Conservation (phyloP, 257 asterid genomes). For the Cordia subcordata region DNA sequence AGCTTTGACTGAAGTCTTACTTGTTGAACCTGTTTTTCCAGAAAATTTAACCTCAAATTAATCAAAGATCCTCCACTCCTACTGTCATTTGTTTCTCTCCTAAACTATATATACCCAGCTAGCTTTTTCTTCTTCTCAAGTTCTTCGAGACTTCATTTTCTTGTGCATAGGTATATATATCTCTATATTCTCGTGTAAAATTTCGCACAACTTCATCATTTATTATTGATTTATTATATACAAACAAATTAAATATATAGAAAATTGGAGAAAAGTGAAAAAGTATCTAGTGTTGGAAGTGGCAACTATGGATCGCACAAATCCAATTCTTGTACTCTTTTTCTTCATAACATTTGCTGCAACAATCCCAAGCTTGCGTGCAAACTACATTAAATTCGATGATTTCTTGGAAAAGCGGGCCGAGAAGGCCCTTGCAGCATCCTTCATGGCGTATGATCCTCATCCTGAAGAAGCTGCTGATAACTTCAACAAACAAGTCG, state of each 20-base stretch:
- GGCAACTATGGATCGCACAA: not conserved
- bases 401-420: slow-evolving; percentile 41
- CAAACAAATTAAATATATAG: too few species aligned
- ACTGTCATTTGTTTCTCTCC: not conserved
- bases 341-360: slow-evolving; percentile 16
- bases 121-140: not conserved
- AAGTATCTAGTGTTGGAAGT: not conserved
- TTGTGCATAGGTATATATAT: not conserved
- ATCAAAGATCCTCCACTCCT: too few species aligned
- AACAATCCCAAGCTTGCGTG: slow-evolving; percentile 26
- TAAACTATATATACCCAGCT: not conserved
- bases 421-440: slow-evolving; percentile 37
- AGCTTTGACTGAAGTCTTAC: too few species aligned
- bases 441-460: slow-evolving; percentile 44
- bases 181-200: too few species aligned
- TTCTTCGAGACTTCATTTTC: not conserved
- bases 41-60: too few species aligned
- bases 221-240: too few species aligned
- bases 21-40: too few species aligned
- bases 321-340: slow-evolving; percentile 14
- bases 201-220: too few species aligned
- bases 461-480: slow-evolving; percentile 50
- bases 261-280: too few species aligned
- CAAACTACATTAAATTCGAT: slow-evolving; percentile 41
- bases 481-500: slow-evolving; percentile 49